Percentiles rank a stretch among this genome's conserved stretches.
These are phyloP conservation scores for Onygena corvina DNA, from an alignment of 2,329 filamentous ascomycete genomes.

Conservation along the genomic window DNA sequence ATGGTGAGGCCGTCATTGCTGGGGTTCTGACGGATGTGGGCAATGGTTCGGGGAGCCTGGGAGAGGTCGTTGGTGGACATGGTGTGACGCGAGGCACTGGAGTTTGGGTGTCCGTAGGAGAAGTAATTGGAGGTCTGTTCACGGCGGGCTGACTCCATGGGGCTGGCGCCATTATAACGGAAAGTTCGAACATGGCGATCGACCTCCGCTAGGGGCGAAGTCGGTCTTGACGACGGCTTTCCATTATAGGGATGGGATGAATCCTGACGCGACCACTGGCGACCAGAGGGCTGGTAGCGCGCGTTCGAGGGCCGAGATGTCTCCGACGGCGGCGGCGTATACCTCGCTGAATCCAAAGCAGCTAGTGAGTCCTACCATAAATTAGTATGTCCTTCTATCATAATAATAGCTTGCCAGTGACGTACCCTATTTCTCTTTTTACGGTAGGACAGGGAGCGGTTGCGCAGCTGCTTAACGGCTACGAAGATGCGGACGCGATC, in stretches of 20 bases:
- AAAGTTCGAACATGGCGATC: slow-evolving; percentile 41
- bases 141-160: slow-evolving; percentile 42
- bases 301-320: slow-evolving; percentile 53
- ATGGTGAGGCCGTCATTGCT: slow-evolving; percentile 79
- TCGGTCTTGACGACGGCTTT: slow-evolving; percentile 48
- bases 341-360: slow-evolving; percentile 55
- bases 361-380: slow-evolving; percentile 68
- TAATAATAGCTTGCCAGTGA: background rate
- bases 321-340: slow-evolving; percentile 50
- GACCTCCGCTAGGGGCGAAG: slow-evolving; percentile 53
- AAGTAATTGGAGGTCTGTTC: slow-evolving; percentile 43
- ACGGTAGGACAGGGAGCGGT: slow-evolving; percentile 61
- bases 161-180: slow-evolving; percentile 50
- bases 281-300: slow-evolving; percentile 42
- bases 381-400: background rate
- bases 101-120: slow-evolving; percentile 33
- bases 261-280: slow-evolving; percentile 46
- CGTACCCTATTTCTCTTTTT: slow-evolving; percentile 75
- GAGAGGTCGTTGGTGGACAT: slow-evolving; percentile 52
- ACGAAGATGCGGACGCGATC: slow-evolving; percentile 86
- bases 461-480: slow-evolving; percentile 70
- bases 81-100: slow-evolving; percentile 44
- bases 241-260: slow-evolving; percentile 11
- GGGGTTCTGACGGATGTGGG: slow-evolving; percentile 66
- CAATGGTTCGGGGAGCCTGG: slow-evolving; percentile 51